Evolutionary conservation across 495 filamentous ascomycete genomes (phyloP).

Genomic region (Extremus antarcticus): DNA sequence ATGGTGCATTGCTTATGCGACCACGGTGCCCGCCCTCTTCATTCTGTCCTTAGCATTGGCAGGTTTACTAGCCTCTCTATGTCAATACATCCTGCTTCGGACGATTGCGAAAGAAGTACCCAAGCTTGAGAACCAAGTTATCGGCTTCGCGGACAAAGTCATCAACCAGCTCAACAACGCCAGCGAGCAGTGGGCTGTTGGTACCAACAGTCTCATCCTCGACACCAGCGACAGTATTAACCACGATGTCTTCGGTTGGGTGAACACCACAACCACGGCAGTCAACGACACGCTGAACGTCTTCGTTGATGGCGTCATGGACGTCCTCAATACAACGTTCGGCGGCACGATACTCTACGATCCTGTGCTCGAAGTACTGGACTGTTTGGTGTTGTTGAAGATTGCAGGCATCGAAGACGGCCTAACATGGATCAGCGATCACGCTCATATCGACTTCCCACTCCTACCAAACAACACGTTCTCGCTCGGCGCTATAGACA

Average conservation of each 20-base stretch:
- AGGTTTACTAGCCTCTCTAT: slow-evolving; percentile 73
- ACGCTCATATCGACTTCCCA: slow-evolving; percentile 77
- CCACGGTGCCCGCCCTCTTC: slow-evolving; percentile 74
- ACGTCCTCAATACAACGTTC: slow-evolving; percentile 65
- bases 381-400: slow-evolving; percentile 34
- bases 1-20: slow-evolving; percentile 82
- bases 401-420: slow-evolving; percentile 57
- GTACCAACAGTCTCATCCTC: slow-evolving; percentile 62
- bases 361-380: slow-evolving; percentile 56
- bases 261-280: slow-evolving; percentile 65
- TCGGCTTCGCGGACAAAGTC: slow-evolving; percentile 70
- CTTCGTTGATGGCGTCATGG: slow-evolving; percentile 63
- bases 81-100: slow-evolving; percentile 69
- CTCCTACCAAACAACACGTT: slow-evolving; percentile 69
- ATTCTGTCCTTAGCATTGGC: slow-evolving; percentile 77
- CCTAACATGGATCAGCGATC: slow-evolving; percentile 76
- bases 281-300: slow-evolving; percentile 78
- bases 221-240: slow-evolving; percentile 66
- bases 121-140: slow-evolving; percentile 61
- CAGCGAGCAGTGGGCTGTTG: slow-evolving; percentile 63
- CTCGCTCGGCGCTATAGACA: slow-evolving; percentile 58
- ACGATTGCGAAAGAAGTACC: slow-evolving; percentile 66
- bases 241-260: slow-evolving; percentile 76
- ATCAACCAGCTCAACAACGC: slow-evolving; percentile 60
- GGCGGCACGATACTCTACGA: slow-evolving; percentile 63